phyloP scores from a whole-genome alignment of 208 protist species.

The Leptomonas pyrrhocoris region DNA sequence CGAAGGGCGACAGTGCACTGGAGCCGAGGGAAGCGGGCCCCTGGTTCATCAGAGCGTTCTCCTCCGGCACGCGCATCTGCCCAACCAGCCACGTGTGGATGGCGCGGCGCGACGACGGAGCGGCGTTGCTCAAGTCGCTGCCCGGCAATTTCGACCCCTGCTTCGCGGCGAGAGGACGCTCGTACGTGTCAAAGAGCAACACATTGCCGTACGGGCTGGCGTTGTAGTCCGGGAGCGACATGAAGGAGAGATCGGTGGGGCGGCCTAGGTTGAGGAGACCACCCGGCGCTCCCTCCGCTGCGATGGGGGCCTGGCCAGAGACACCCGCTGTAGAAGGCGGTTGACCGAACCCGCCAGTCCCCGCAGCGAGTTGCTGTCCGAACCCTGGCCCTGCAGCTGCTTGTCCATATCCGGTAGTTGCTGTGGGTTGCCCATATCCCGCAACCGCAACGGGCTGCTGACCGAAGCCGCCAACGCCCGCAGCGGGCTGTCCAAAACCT shows the following conservation, averaged over 20 bases:
- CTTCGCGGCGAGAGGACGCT: slow-evolving; percentile 43
- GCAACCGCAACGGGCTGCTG: not conserved
- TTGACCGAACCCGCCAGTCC: slow-evolving; percentile 58
- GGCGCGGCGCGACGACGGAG: slow-evolving; percentile 29
- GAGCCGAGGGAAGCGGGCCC: slow-evolving; percentile 48
- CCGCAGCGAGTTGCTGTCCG: slow-evolving; percentile 35
- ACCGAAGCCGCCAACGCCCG: slow-evolving; percentile 11
- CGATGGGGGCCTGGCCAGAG: not conserved
- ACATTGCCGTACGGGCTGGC: slow-evolving; percentile 79
- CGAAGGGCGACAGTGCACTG: slow-evolving; percentile 57
- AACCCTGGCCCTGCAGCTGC: slow-evolving; percentile 19
- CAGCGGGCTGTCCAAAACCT: too few relatives aligned
- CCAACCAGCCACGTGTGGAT: slow-evolving; percentile 34
- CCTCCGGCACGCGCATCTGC: slow-evolving; percentile 33
- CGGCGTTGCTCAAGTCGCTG: slow-evolving; percentile 14
- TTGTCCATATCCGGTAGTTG: slow-evolving; percentile 26
- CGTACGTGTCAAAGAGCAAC: slow-evolving; percentile 73
- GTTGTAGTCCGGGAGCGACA: slow-evolving; percentile 81
- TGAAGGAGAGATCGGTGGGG: slow-evolving; percentile 51
- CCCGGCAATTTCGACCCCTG: slow-evolving; percentile 25
- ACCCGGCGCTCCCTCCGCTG: not conserved
- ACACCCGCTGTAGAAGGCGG: slow-evolving; percentile 17
- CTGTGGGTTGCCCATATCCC: slow-evolving; percentile 3
- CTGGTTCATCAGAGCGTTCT: slow-evolving; percentile 30
- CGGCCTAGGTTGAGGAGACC: slow-evolving; percentile 29